phyloP scores from a whole-genome alignment of 106 monocot genomes.

The Narthecium ossifragum region DNA sequence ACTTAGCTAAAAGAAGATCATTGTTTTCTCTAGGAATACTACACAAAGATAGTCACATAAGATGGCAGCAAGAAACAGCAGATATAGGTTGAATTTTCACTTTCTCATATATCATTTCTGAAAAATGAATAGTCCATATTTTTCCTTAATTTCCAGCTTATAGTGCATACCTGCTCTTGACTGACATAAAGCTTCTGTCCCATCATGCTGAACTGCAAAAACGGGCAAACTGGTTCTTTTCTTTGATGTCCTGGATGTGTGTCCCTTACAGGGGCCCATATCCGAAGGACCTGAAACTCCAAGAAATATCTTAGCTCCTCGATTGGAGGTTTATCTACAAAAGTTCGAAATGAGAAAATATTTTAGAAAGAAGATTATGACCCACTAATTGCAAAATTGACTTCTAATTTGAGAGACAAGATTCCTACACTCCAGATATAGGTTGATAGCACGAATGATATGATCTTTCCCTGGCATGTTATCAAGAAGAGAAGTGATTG shows the following conservation, averaged over 20 bases:
- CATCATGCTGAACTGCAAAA: slow-evolving; percentile 92
- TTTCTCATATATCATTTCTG: no score
- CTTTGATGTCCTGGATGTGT: slow-evolving; percentile 58
- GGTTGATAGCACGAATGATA: slow-evolving; percentile 62
- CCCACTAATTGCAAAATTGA: neutral
- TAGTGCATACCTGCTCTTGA: slow-evolving; percentile 72
- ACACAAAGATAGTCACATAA: no score
- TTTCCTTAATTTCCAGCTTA: neutral
- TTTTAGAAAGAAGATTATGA: no score
- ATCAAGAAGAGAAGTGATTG: slow-evolving; percentile 71
- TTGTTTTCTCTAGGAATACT: no score
- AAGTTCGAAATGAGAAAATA: no score
- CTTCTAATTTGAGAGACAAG: neutral
- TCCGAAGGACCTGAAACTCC: slow-evolving; percentile 70
- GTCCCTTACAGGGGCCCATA: slow-evolving; percentile 76
- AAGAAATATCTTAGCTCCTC: slow-evolving; percentile 78
- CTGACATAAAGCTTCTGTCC: slow-evolving; percentile 79
- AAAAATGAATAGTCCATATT: no score
- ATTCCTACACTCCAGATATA: slow-evolving; percentile 79
- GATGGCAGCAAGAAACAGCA: no score
- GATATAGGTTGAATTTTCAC: no score
- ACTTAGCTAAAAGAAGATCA: no score
- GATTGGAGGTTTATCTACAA: slow-evolving; percentile 80
- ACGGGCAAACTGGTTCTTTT: slow-evolving; percentile 83
- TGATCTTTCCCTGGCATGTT: slow-evolving; percentile 70